Base-by-base conservation (phyloP, 2,329 filamentous ascomycete genomes). In the Alternaria solani region DNA sequence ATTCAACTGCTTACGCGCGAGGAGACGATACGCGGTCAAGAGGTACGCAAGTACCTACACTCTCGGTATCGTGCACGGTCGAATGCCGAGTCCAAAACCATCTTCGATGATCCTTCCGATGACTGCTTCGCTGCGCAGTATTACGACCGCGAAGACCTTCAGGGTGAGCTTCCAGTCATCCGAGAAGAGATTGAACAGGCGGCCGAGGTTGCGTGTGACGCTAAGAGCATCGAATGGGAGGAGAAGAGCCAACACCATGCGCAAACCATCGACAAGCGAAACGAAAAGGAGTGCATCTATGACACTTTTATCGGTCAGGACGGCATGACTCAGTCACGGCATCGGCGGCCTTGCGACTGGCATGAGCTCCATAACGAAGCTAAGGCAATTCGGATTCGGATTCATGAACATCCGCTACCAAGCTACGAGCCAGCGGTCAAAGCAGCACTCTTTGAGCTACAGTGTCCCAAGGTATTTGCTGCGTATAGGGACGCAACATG, bases 401-500 rank as follows among this genome's bases (percentile, higher is more conserved):
- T 83, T 2, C 80, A 84, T 42, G 86, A 88, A 64, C 76, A 83
- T 52, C 83, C 81, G 1, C 74, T 88, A 0, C 86, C 86, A 2
- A 39, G 51, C 0, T 57, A 77, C 2, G 47, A 68, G 0, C 59
- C 71, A 2, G 65, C 78, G 9, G 76, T 75, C n/a, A 81, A 82
- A 32, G 78, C 77, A 0, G 73, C 85, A 0, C 62, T 88, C 0
- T 87, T 88, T 51, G 87, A 89, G 61, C 71, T 88, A 1, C 61
- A 54, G 0, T 76, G 79, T 23, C 86, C 87, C 0, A 32, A 65
- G 3, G 74, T 75, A 4, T 81, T 87, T 23, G 74, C 75, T 2
- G 71, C 74, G 0, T 89, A 88, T 69, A 79, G 87, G 12, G 80
- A 86, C 55, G 75, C 79, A 4, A 86, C 84, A 0, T 88, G 84